Percentiles rank a stretch among this genome's conserved stretches.
Evolutionary conservation across 2,329 filamentous ascomycete genomes (phyloP).

Genomic region (Pseudogymnoascus sp.): DNA sequence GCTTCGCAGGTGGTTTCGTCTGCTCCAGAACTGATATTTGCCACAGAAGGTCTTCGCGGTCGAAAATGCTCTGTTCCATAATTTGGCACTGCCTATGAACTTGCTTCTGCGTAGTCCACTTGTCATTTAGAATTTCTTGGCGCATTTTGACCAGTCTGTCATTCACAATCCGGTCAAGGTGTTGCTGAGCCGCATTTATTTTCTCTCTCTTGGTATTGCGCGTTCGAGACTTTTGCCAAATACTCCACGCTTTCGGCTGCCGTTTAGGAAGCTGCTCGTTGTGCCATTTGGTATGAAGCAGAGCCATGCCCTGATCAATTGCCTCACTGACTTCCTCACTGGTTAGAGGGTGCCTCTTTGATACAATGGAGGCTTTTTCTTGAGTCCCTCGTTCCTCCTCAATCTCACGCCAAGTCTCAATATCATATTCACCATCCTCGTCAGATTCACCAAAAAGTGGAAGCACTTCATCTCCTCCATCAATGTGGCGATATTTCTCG

Average conservation of each 20-base stretch:
- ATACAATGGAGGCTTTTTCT: constrained; percentile 30
- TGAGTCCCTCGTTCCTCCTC: constrained; percentile 38
- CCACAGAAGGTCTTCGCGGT: constrained; percentile 48
- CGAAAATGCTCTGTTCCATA: constrained; percentile 58
- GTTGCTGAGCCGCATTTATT: constrained; percentile 37
- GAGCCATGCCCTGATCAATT: constrained; percentile 46
- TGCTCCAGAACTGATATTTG: constrained; percentile 38
- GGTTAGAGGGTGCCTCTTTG: constrained; percentile 30
- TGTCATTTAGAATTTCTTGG: constrained; percentile 41
- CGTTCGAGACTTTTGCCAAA: constrained; percentile 53
- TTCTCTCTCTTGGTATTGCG: constrained; percentile 32
- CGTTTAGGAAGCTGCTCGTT: constrained; percentile 47
- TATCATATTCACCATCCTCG: constrained; percentile 45
- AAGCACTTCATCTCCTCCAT: constrained; percentile 36
- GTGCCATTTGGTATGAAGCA: constrained; percentile 49
- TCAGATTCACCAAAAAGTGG: constrained; percentile 49
- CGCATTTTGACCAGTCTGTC: constrained; percentile 48
- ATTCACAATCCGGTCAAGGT: constrained; percentile 35
- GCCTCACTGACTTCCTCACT: constrained; percentile 41
- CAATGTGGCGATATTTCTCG: constrained; percentile 34
- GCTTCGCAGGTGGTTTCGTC: constrained; percentile 34
- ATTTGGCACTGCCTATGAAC: constrained; percentile 48
- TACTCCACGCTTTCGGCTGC: constrained; percentile 45
- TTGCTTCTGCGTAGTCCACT: constrained; percentile 45
- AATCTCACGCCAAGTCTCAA: constrained; percentile 54